phyloP scores from a whole-genome alignment of 169 alveolate species.

The Eimeria brunetti region DNA sequence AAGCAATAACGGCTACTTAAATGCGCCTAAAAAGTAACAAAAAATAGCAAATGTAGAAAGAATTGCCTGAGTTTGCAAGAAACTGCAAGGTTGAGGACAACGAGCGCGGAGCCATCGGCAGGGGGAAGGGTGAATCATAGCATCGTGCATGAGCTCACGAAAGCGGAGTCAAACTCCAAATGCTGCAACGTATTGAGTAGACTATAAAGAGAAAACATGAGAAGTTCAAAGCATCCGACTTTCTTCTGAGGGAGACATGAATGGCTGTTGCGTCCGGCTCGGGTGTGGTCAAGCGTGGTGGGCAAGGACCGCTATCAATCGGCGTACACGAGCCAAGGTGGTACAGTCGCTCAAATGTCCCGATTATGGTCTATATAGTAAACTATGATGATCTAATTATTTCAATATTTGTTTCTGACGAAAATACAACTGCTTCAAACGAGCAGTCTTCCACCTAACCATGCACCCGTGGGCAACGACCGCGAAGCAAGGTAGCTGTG shows the following conservation, averaged over 20 bases:
- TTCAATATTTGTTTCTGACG: not conserved
- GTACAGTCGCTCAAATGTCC: not conserved
- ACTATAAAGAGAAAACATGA: not conserved
- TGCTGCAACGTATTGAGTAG: not conserved
- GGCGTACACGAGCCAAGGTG: not conserved
- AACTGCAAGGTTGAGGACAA: not conserved
- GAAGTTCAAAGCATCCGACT: not conserved
- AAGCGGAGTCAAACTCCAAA: not conserved
- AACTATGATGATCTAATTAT: not conserved
- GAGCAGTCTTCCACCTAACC: slow-evolving; percentile 7
- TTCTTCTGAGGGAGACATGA: slow-evolving; percentile 32
- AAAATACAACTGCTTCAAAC: not conserved
- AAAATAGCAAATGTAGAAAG: not conserved
- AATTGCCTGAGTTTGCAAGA: not conserved
- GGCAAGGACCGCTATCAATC: slow-evolving; percentile 27
- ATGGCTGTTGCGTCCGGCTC: slow-evolving; percentile 10
- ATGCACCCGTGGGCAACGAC: slow-evolving; percentile 3
- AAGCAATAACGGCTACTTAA: not conserved
- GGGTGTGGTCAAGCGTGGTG: slow-evolving; percentile 28
- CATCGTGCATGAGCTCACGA: not conserved
- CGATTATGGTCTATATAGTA: not conserved
- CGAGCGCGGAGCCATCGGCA: not conserved
- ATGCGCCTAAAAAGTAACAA: not conserved
- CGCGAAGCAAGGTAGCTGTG: slow-evolving; percentile 5
- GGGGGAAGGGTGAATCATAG: not conserved